Conservation (phyloP, 495 filamentous ascomycete species). For the Cercophora newfieldiana region DNA sequence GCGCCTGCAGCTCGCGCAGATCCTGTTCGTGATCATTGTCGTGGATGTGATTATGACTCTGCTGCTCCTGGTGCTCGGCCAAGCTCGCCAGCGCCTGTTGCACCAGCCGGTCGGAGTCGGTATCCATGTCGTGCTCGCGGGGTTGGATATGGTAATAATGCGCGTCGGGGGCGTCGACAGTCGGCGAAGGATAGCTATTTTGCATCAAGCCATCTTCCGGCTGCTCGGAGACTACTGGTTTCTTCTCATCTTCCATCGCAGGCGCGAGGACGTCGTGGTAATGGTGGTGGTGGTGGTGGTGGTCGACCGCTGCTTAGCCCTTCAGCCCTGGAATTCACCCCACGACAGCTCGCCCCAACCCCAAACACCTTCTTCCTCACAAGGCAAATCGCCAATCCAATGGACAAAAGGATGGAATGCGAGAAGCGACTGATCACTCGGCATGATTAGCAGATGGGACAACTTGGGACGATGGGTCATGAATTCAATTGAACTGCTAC, state of each 20-base stretch:
- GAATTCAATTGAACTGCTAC: conserved; percentile 23
- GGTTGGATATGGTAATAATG: conserved; percentile 32
- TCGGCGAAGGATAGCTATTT: conserved; percentile 32
- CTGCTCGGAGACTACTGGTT: conserved; percentile 13
- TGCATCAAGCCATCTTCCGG: conserved; percentile 29
- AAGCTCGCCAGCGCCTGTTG: conserved; percentile 22
- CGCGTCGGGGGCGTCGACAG: conserved; percentile 27
- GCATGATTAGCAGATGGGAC: conserved; percentile 23
- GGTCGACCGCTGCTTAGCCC: neutral
- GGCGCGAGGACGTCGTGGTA: neutral
- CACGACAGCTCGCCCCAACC: neutral
- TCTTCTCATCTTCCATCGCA: conserved; percentile 28
- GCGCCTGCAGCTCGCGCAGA: conserved; percentile 6
- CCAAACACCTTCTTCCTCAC: neutral
- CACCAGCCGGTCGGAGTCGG: conserved; percentile 19
- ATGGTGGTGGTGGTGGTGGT: neutral
- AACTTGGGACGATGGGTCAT: conserved; percentile 1
- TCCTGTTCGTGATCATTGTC: conserved; percentile 28
- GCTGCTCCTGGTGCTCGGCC: conserved; percentile 26
- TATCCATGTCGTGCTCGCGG: conserved; percentile 26
- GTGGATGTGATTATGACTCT: conserved; percentile 24
- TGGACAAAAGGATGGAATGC: neutral
- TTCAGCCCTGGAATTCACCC: neutral
- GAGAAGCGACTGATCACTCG: conserved; percentile 15
- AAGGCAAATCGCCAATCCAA: neutral